Base-by-base conservation (phyloP, 768 basidiomycete species). In the Termitomyces sp. region DNA sequence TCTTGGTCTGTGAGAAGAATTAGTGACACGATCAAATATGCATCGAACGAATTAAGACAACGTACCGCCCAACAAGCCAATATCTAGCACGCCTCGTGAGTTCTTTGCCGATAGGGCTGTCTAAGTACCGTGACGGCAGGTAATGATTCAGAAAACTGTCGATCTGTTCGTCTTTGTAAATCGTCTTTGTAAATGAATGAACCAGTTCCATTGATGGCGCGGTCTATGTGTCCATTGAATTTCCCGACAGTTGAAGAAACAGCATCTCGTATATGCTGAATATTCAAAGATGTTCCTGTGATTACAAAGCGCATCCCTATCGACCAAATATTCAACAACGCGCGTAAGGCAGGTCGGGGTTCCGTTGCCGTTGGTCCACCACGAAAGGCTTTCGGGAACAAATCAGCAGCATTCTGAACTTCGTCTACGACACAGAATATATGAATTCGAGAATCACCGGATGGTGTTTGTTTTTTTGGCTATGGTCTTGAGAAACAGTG, bases 211-310 rank as follows among this genome's bases (percentile, higher is more conserved):
- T 26, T 55, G 54, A 55, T 24, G 10, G 33, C 51, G 18, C 28
- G 24, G 24, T 48, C 34, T 0, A 26, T 4, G 3, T 34, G 29
- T 26, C 42, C 54, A 12, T 3, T 12, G 12, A 6, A 33, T 28
- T 55, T 56, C 0, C 45, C 55, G 5, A 48, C 10, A 24, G 26
- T 37, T 5, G 55, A 56, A 13, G 37, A 41, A n/a, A 56, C 18
- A 1, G 55, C 55, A n/a, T 28, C 36, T 18, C 2, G 20, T 2
- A 55, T 55, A n/a, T 48, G 45, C 15, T 13, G 18, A 2, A 55
- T 28, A 29, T 55, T 39, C 5, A 55, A 10, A n/a, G 55, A 55
- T 34, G 55, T 55, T 39, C 55, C 55, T 31, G 55, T 55, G 15
- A 45, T 49, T 0, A 55, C 24, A 10, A 36, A 36, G n/a, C 18